Evolutionary conservation across 2,329 filamentous ascomycete genomes (phyloP).

Genomic region (Colletotrichum higginsianum): DNA sequence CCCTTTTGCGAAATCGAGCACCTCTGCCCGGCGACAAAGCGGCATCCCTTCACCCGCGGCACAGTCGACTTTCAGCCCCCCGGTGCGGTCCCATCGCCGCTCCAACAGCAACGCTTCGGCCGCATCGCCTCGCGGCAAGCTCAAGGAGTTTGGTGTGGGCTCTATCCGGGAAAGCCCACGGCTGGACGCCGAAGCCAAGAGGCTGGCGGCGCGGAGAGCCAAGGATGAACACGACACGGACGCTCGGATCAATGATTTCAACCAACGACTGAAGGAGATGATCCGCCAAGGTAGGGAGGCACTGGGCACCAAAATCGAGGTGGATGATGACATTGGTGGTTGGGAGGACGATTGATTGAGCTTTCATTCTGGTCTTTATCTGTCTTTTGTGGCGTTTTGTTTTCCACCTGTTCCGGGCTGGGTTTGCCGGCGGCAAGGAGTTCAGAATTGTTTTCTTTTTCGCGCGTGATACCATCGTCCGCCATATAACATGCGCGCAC

Average conservation of each 20-base stretch:
- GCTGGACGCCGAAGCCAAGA: conserved; percentile 77
- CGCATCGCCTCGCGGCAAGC: conserved; percentile 51
- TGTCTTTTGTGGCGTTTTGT: conserved; percentile 30
- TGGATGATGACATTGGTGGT: conserved; percentile 62
- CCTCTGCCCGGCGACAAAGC: conserved; percentile 42
- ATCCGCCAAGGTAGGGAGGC: conserved; percentile 91
- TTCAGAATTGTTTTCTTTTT: conserved; percentile 15
- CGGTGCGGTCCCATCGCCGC: conserved; percentile 57
- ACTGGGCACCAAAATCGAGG: conserved; percentile 80
- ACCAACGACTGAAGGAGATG: conserved; percentile 85
- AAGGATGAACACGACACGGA: conserved; percentile 85
- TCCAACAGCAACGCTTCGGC: conserved; percentile 62
- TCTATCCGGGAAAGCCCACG: conserved; percentile 60
- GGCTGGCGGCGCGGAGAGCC: conserved; percentile 79
- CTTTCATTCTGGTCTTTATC: not conserved
- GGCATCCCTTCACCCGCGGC: conserved; percentile 46
- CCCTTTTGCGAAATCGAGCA: conserved; percentile 44
- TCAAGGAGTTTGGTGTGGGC: conserved; percentile 47
- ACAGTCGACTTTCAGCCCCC: conserved; percentile 38
- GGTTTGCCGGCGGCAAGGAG: conserved; percentile 25
- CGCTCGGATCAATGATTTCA: conserved; percentile 83
- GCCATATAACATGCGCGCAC: conserved; percentile 11
- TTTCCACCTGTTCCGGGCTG: not conserved
- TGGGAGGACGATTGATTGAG: conserved; percentile 58
- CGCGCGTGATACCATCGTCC: conserved; percentile 37